Conservation (phyloP, 1,139 yeast genomes). For the Nakaseomyces nivariensis region DNA sequence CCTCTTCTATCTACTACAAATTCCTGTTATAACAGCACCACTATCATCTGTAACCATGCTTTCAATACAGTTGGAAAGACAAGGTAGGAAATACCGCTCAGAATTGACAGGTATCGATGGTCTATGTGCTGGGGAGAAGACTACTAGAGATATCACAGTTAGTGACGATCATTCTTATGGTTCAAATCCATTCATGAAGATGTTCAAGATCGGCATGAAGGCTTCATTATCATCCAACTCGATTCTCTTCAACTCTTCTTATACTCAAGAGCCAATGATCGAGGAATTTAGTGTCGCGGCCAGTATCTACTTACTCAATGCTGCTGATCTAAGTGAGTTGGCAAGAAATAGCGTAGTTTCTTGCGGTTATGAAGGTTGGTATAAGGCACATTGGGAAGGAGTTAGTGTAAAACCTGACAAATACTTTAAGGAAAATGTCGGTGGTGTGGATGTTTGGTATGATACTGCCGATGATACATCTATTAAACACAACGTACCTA, state of each 20-base stretch:
- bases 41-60: slow-evolving; percentile 21
- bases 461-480: slow-evolving; percentile 23
- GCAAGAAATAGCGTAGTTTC: slow-evolving; percentile 40
- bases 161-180: slow-evolving; percentile 22
- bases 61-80: slow-evolving; percentile 5
- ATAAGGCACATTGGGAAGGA: slow-evolving; percentile 92
- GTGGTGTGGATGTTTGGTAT: slow-evolving; percentile 23
- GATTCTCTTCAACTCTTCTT: slow-evolving; percentile 38
- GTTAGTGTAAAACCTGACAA: slow-evolving; percentile 9
- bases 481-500: slow-evolving; percentile 26
- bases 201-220: slow-evolving; percentile 53
- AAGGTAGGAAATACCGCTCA: background rate
- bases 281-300: slow-evolving; percentile 71
- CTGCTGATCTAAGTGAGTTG: slow-evolving; percentile 59
- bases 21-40: slow-evolving; percentile 24
- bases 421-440: slow-evolving; percentile 15
- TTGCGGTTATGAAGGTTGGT: slow-evolving; percentile 77
- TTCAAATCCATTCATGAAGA: slow-evolving; percentile 46
- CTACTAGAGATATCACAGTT: slow-evolving; percentile 18
- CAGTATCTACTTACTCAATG: slow-evolving; percentile 53
- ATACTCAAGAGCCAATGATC: slow-evolving; percentile 59
- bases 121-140: background rate
- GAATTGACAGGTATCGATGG: background rate
- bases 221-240: slow-evolving; percentile 55
- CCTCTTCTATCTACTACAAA: slow-evolving; percentile 22